Evolutionary conservation across 257 asterid genomes (phyloP).

Genomic region (Linderniella brevidens): DNA sequence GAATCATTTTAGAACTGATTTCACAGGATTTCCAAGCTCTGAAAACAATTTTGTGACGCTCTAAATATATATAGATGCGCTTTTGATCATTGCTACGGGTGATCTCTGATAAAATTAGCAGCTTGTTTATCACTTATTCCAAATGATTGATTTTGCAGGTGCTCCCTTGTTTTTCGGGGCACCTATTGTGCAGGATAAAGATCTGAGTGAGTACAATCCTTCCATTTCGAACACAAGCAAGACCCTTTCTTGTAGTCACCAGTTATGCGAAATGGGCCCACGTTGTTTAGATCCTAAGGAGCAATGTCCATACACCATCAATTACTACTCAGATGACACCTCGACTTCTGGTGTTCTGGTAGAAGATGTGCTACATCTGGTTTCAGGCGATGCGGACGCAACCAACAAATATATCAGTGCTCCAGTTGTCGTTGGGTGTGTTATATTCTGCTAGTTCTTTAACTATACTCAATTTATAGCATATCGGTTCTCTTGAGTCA

Average conservation of each 20-base stretch:
- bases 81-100: neutral
- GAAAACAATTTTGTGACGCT: no score
- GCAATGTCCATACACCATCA: slow-evolving; percentile 49
- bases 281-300: slow-evolving; percentile 36
- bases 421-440: slow-evolving; percentile 49
- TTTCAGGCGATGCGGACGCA: slow-evolving; percentile 21
- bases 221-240: slow-evolving; percentile 57
- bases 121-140: neutral
- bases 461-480: no score
- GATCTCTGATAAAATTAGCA: no score
- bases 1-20: no score
- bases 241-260: slow-evolving; percentile 49
- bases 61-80: no score
- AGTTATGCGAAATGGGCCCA: slow-evolving; percentile 35
- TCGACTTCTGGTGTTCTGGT: slow-evolving; percentile 66
- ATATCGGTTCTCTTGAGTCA: no score
- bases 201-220: slow-evolving; percentile 52
- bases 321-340: slow-evolving; percentile 38
- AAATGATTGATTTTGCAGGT: slow-evolving; percentile 66
- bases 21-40: no score
- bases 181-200: slow-evolving; percentile 79
- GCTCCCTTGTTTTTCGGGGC: slow-evolving; percentile 69
- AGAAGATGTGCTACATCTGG: slow-evolving; percentile 56
- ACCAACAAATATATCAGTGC: slow-evolving; percentile 31
- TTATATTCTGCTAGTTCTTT: no score